Base-by-base conservation (phyloP, 139 green algal species). In the Chlamydomonas schloesseri region DNA sequence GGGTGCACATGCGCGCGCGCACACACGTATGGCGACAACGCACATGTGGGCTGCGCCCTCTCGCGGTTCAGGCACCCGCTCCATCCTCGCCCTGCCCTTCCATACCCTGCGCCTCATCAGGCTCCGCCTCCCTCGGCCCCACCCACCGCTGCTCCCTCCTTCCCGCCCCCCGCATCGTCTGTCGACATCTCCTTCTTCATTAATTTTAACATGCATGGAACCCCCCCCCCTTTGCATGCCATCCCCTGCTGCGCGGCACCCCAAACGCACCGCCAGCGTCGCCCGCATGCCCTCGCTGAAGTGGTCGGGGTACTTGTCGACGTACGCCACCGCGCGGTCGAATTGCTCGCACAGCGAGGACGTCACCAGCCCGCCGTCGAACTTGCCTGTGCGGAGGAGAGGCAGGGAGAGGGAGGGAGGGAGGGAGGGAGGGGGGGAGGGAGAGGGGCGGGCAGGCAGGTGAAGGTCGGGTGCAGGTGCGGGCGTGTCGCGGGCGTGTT, bases 241-340 rank as follows among this genome's bases (percentile, higher is more conserved):
- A 17, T 17, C 33, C 33, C 68, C 33, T 72, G 3, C 64, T 36
- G 8, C 28, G 10, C 28, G 5, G 10, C 65, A 53, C 18, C 8
- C 65, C 13, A 9, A 5, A 1, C 77, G 6, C 46, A 86, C 81
- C 81, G 62, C n/a, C 33, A 87, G 53, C 69, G 69, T 29, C 20
- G 31, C 69, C 34, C 69, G 81, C 69, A 80, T 70, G 8, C 26
- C 29, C 4, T n/a, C 68, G 24, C 55, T 79, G 69, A 87, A 79
- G 34, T 79, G 53, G 17, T 79, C 81, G 14, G 81, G 81, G 69
- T 87, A 72, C 81, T 87, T 87, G 28, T 64, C 81, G 24, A 87
- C 81, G 55, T 80, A 87, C 1, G 69, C 50, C 1, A 26, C 50
- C 14, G 81, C 81, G n/a, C 81, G 81, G 69, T 79, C 55, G 42